Percentiles rank a stretch among this genome's conserved stretches.
phyloP scores from a whole-genome alignment of 768 basidiomycete species.

The Panaeolus papilionaceus region DNA sequence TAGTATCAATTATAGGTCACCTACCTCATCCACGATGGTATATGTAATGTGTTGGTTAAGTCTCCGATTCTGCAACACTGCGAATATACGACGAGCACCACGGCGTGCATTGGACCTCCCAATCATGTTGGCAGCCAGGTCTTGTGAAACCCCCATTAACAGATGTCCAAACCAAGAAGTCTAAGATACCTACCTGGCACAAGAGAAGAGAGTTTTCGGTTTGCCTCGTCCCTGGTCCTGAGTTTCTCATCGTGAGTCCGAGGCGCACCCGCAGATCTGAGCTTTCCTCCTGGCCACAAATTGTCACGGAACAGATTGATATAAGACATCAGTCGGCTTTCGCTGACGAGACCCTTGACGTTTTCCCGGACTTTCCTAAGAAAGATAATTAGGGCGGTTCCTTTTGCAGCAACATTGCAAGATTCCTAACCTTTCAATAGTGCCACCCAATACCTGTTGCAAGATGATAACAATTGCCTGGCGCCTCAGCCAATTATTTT shows the following conservation, averaged over 20 bases:
- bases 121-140: slow-evolving; percentile 96
- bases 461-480: slow-evolving; percentile 97
- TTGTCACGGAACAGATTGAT: slow-evolving; percentile 72
- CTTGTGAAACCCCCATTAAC: slow-evolving; percentile 43
- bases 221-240: slow-evolving; percentile 84
- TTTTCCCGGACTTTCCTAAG: slow-evolving; percentile 88
- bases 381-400: background rate
- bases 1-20: slow-evolving; percentile 23
- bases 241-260: slow-evolving; percentile 84
- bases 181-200: slow-evolving; percentile 74
- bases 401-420: background rate
- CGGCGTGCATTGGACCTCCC: slow-evolving; percentile 95
- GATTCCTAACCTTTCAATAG: slow-evolving; percentile 84
- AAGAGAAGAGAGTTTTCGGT: slow-evolving; percentile 86
- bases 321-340: slow-evolving; percentile 71
- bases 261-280: slow-evolving; percentile 63
- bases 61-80: slow-evolving; percentile 92
- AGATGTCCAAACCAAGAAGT: background rate
- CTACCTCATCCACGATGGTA: slow-evolving; percentile 88
- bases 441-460: slow-evolving; percentile 94
- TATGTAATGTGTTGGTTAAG: slow-evolving; percentile 93
- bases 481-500: slow-evolving; percentile 94
- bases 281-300: slow-evolving; percentile 87
- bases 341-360: slow-evolving; percentile 66
- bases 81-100: slow-evolving; percentile 91